phyloP scores from a whole-genome alignment of 345 rosid species.

The Linum tenue region DNA sequence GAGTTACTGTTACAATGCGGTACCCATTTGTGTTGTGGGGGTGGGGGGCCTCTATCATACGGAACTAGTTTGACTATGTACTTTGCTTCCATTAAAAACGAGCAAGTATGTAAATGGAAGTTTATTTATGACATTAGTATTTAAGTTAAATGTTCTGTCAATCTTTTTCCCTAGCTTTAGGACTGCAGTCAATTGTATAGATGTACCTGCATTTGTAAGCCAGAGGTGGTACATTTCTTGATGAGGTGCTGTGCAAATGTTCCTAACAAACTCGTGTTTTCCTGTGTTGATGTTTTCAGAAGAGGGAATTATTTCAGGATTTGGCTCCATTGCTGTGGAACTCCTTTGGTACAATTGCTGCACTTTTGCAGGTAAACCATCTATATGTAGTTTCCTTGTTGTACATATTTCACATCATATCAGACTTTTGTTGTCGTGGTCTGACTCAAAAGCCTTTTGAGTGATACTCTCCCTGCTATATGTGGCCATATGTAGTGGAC shows the following conservation, averaged over 20 bases:
- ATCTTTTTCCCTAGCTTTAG: conserved; percentile 3
- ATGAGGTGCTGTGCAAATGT: conserved; percentile 14
- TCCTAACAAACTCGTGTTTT: conserved; percentile 27
- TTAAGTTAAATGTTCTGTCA: not conserved
- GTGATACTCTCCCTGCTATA: too few relatives aligned
- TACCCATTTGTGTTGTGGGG: not conserved
- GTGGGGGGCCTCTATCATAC: not conserved
- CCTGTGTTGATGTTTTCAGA: conserved; percentile 40
- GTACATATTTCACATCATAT: not conserved
- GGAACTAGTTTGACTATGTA: not conserved
- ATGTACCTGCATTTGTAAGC: conserved; percentile 20
- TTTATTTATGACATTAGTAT: too few relatives aligned
- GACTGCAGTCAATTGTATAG: too few relatives aligned
- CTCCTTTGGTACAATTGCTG: conserved; percentile 76
- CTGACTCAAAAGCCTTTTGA: not conserved
- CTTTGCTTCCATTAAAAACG: too few relatives aligned
- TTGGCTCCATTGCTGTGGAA: conserved; percentile 91
- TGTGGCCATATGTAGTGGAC: not conserved
- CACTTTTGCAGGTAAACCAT: conserved; percentile 58
- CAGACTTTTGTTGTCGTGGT: not conserved
- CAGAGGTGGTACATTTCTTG: not conserved
- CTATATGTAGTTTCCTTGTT: conserved; percentile 3
- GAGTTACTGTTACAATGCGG: not conserved
- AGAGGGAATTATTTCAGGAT: conserved; percentile 91
- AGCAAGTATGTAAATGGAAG: not conserved